Evolutionary conservation across 345 rosid genomes (phyloP), one percentile per base, ranked within the genome.

Genomic region (Litchi chinensis): DNA sequence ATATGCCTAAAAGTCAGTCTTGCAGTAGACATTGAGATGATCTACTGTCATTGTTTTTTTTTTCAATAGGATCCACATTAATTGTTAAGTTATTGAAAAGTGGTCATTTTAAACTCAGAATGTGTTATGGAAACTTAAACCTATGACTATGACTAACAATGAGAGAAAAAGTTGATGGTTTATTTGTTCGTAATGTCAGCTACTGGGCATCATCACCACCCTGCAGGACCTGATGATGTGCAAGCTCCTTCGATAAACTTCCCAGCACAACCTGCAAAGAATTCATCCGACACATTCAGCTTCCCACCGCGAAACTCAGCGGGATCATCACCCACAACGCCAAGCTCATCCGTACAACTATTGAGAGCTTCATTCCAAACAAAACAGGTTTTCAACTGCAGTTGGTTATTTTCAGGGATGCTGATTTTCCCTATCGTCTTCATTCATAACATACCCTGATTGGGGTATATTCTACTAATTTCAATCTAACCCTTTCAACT

Each of bases 201-300:
- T 18, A 64, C 13, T 65, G 12, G 52, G 48, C 11, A 39, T 52
- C 11, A 46, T 52, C 46, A 22, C 46, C 64, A 48, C 78, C 72
- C 68, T 80, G 77, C 85, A 85, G 90, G 80, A 77, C 69, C 76
- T 68, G 46, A 13, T 54, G 76, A 26, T 75, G 76, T 71, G 39
- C 19, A 74, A 0, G 69, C 84, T 16, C 78, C 73, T 73, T 80
- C 85, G 0, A 12, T 62, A 2, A 79, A 70, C 43, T 64, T 70
- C 65, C 71, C 83, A 37, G 74, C 83, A 8, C 83, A 77, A 70
- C 2, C 78, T 4, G 76, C 22, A 60, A 66, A 28, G 13, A 68
- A 13, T 32, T 68, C 87, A 26, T 73, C 85, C 15, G 50, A n/a
- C 46, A 48, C 86, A 44, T 79, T 70, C 12, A 77, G 70, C 65